A percentile compares a stretch with the other conserved stretches of the same genome.
phyloP scores from a whole-genome alignment of 805 yeast genomes.

The Ogataea minuta region DNA sequence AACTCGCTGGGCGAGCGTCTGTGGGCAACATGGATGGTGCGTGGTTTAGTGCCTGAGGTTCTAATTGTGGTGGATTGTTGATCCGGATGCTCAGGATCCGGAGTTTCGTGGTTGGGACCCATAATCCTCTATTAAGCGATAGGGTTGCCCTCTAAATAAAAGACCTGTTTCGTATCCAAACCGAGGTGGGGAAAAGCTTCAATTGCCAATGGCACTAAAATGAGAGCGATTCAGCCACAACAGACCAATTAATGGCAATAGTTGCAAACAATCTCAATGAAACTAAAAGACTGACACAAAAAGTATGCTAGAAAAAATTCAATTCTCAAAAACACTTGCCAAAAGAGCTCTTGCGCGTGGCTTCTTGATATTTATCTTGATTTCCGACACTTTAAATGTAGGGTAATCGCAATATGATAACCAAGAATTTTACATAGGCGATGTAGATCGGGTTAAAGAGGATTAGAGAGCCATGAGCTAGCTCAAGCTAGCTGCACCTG shows the following conservation, averaged over 20 bases:
- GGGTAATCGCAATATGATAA: slow-evolving; percentile 4
- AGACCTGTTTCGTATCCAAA: neutral
- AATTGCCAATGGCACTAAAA: slow-evolving; percentile 9
- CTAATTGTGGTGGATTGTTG: slow-evolving; percentile 30
- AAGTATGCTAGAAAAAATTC: slow-evolving; percentile 7
- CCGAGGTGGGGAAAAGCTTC: neutral
- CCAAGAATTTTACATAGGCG: too few relatives aligned
- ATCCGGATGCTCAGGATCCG: slow-evolving; percentile 12
- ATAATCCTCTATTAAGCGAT: slow-evolving; percentile 6
- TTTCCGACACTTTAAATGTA: neutral
- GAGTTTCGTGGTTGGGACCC: slow-evolving; percentile 14
- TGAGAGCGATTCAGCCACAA: slow-evolving; percentile 10
- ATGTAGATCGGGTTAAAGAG: too few relatives aligned
- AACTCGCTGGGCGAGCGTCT: slow-evolving; percentile 94
- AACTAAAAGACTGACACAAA: slow-evolving; percentile 11
- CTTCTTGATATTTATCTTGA: slow-evolving; percentile 1
- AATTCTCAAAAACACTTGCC: slow-evolving; percentile 1
- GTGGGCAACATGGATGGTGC: slow-evolving; percentile 89
- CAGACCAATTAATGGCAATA: slow-evolving; percentile 3
- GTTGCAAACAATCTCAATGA: slow-evolving; percentile 5
- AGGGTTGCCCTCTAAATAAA: slow-evolving; percentile 6
- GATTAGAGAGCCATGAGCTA: neutral
- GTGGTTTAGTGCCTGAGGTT: slow-evolving; percentile 41
- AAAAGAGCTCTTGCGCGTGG: neutral
- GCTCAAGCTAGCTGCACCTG: neutral